Evolutionary conservation across 257 asterid species (phyloP).

Genomic region (Petunia axillaris): DNA sequence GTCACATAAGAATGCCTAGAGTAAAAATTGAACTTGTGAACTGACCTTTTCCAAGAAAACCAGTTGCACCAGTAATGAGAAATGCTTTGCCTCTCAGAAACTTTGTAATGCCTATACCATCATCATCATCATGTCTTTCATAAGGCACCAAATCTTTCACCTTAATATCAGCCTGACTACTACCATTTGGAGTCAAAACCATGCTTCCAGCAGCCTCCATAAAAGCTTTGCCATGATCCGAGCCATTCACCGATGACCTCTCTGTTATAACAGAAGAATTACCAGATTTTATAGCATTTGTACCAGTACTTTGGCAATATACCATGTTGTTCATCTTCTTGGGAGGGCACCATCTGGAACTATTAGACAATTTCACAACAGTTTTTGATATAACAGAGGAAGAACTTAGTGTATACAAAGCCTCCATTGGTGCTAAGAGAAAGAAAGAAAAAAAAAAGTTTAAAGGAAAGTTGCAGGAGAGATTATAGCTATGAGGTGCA

Average conservation of each 20-base stretch:
- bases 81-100: slow-evolving; percentile 60
- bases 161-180: slow-evolving; percentile 31
- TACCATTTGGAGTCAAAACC: slow-evolving; percentile 58
- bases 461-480: slow-evolving; percentile 35
- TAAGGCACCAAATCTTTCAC: slow-evolving; percentile 48
- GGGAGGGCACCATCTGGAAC: slow-evolving; percentile 26
- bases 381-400: slow-evolving; percentile 41
- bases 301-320: slow-evolving; percentile 52
- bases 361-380: slow-evolving; percentile 19
- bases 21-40: neutral
- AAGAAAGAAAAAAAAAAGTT: slow-evolving; percentile 23
- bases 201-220: slow-evolving; percentile 47
- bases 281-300: slow-evolving; percentile 46
- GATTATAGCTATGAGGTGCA: slow-evolving; percentile 42
- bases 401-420: slow-evolving; percentile 52
- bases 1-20: neutral
- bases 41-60: slow-evolving; percentile 73
- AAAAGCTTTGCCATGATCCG: slow-evolving; percentile 50
- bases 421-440: slow-evolving; percentile 61
- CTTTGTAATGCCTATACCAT: slow-evolving; percentile 70
- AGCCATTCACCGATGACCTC: slow-evolving; percentile 47
- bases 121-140: slow-evolving; percentile 54
- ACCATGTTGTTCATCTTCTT: slow-evolving; percentile 35
- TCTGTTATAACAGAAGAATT: slow-evolving; percentile 66
- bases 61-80: slow-evolving; percentile 77